Evolutionary conservation across 345 rosid species (phyloP), one percentile per base, ranked within the genome.

Genomic region (Mallotus nudiflorus): DNA sequence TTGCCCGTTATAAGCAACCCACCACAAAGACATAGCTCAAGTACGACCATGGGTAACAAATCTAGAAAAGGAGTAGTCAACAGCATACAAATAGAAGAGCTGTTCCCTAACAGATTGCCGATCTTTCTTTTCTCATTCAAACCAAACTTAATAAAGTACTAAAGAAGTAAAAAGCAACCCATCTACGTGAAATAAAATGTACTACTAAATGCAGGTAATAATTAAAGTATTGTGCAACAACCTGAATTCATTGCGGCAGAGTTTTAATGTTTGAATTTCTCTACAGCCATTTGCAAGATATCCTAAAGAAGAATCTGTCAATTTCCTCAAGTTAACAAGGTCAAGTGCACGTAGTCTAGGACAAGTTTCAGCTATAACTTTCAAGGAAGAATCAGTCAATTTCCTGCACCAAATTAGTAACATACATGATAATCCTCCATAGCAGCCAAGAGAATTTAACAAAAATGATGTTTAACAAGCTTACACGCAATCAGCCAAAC

Each of bases 241-340:
- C 97, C 97, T 92, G 90, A 94, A 90, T 31, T 80, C 67, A 79
- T 90, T 95, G 79, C 86, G 87, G 72, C 87, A 76, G 60, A 95
- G 78, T n/a, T 81, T 81, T 65, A 95, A 77, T 33, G 77, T 84
- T 71, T 85, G 82, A 19, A 95, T 74, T 35, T 76, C 73, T 53
- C 24, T 88, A 71, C 92, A 87, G 53, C 92, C 92, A 85, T 85
- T 92, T 46, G 96, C 90, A 79, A 95, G 96, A 79, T 83, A 84
- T 58, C 88, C 92, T 69, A 95, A 52, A 55, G 97, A 54, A 69
- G 80, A 83, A 82, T 95, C 97, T 7, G 97, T 91, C 84, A 95
- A 80, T 66, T 90, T 86, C 78, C 65, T 69, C 78, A 92, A 69
- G 66, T 89, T 87, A 54, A 79, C 86, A 70, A 95, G 66, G 78